Evolutionary conservation across 2,329 filamentous ascomycete genomes (phyloP).

Genomic region (Xylariomycetidae sp.): DNA sequence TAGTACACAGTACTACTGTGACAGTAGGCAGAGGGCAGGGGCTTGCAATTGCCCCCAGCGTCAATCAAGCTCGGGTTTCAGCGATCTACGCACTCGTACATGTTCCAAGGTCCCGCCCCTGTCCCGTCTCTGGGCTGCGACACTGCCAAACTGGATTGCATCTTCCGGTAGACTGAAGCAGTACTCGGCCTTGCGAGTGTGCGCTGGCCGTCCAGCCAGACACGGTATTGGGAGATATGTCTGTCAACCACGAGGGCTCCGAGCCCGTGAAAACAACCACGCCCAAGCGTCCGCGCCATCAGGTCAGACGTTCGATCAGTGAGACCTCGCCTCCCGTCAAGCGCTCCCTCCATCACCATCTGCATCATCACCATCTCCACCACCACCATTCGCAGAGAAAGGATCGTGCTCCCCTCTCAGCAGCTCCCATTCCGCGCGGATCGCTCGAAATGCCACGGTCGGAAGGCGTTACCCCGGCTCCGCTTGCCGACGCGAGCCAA

Average conservation of each 20-base stretch:
- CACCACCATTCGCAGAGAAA: no score
- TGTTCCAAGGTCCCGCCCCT: no score
- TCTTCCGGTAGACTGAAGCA: no score
- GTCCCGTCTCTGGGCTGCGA: no score
- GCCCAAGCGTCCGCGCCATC: slow-evolving; percentile 39
- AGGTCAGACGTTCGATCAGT: slow-evolving; percentile 50
- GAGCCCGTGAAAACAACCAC: slow-evolving; percentile 25
- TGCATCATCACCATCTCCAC: slow-evolving; percentile 30
- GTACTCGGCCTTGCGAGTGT: no score
- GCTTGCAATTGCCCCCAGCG: no score
- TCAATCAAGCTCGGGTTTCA: no score
- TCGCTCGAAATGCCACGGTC: slow-evolving; percentile 42
- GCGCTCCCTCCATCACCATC: slow-evolving; percentile 29
- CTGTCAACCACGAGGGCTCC: slow-evolving; percentile 25
- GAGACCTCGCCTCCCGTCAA: slow-evolving; percentile 43
- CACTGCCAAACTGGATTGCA: no score
- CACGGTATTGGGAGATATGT: slow-evolving; percentile 22
- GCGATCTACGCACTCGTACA: no score
- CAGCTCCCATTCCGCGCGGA: slow-evolving; percentile 25
- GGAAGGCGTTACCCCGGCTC: slow-evolving; percentile 37
- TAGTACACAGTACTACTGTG: no score
- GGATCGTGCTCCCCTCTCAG: slow-evolving; percentile 28
- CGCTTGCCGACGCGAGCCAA: slow-evolving; percentile 35
- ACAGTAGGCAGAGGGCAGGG: no score
- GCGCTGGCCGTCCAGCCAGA: slow-evolving; percentile 5